Percentiles rank a stretch among this genome's conserved stretches.
Conservation (phyloP, 768 basidiomycete species). For the Auriculariales sp. region DNA sequence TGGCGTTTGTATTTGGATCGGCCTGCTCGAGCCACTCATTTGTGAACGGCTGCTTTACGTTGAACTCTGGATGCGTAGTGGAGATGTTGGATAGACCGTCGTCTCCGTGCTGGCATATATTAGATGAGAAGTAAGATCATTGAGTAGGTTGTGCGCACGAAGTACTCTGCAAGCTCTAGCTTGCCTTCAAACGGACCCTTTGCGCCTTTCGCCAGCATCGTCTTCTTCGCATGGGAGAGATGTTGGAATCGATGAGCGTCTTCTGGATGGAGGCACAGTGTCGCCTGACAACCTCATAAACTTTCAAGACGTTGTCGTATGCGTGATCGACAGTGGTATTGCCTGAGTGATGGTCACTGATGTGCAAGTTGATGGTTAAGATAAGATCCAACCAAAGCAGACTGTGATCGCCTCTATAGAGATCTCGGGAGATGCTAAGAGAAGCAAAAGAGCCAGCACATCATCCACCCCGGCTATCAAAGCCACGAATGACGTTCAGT, state of each 20-base stretch:
- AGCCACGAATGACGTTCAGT: not conserved
- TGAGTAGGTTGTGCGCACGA: conserved; percentile 6
- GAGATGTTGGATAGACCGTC: conserved; percentile 13
- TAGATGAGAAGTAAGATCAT: not conserved
- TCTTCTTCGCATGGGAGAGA: not conserved
- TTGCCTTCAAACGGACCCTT: conserved; percentile 11
- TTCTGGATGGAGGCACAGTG: conserved; percentile 10
- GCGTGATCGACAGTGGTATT: conserved; percentile 10
- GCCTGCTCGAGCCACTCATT: not conserved
- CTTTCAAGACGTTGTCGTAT: conserved; percentile 15
- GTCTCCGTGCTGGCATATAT: conserved; percentile 13
- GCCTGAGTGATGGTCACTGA: conserved; percentile 1
- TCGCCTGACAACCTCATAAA: conserved; percentile 13
- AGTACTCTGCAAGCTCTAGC: conserved; percentile 13
- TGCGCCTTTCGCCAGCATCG: conserved; percentile 12
- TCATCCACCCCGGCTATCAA: conserved; percentile 11
- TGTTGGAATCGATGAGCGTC: conserved; percentile 7
- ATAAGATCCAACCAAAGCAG: conserved; percentile 7
- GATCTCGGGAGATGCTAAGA: conserved; percentile 12
- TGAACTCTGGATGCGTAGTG: conserved; percentile 13
- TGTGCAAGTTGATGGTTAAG: not conserved
- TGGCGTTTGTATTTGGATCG: conserved; percentile 5
- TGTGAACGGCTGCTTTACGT: conserved; percentile 1
- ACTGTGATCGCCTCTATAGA: conserved; percentile 10
- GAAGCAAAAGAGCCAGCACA: conserved; percentile 11